A percentile compares a stretch with the other conserved stretches of the same genome.
Conservation (phyloP, 345 rosid species). For the Pugionium cornutum region DNA sequence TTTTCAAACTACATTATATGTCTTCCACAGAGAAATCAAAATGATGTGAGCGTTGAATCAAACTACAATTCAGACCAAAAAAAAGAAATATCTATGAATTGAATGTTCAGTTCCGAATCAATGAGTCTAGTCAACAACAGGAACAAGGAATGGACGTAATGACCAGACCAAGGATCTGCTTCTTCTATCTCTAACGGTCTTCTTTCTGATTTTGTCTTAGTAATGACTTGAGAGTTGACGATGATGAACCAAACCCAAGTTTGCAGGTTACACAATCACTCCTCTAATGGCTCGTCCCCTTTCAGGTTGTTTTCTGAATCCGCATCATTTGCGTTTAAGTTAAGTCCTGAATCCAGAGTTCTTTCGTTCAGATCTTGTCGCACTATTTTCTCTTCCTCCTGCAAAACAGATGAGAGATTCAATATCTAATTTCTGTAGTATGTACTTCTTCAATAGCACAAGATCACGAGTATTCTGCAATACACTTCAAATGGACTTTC, state of each 20-base stretch:
- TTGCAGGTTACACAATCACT: slow-evolving; percentile 15
- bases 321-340: slow-evolving; percentile 51
- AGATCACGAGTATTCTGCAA: neutral
- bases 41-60: slow-evolving; percentile 5
- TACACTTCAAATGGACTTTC: neutral
- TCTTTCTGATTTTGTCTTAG: slow-evolving; percentile 16
- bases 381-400: slow-evolving; percentile 55
- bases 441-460: neutral
- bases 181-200: neutral
- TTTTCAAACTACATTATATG: slow-evolving; percentile 14
- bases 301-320: slow-evolving; percentile 43
- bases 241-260: neutral
- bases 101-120: slow-evolving; percentile 22
- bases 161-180: slow-evolving; percentile 8
- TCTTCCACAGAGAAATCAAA: slow-evolving; percentile 2
- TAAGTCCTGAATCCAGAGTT: slow-evolving; percentile 73
- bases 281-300: slow-evolving; percentile 35
- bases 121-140: slow-evolving; percentile 15
- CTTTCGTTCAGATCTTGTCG: slow-evolving; percentile 94
- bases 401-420: slow-evolving; percentile 36
- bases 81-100: slow-evolving; percentile 10
- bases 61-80: slow-evolving; percentile 8
- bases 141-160: slow-evolving; percentile 8
- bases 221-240: neutral
- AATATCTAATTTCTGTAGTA: neutral